Evolutionary conservation across 164 flowering plant genomes (phyloP).

Genomic region (Euptelea pleiosperma): DNA sequence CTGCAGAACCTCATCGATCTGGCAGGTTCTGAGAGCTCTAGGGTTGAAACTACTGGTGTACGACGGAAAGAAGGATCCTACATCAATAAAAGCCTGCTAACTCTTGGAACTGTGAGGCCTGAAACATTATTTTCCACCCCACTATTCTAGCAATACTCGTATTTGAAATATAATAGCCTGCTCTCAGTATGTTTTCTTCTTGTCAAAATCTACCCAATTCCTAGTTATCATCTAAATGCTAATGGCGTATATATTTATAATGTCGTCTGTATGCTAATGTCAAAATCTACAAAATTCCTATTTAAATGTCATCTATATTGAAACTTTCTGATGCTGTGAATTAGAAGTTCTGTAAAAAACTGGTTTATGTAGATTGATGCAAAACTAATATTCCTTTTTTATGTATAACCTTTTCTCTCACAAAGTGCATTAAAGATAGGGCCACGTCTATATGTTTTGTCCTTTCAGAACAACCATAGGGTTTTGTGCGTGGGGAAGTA

Average conservation of each 20-base stretch:
- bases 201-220: neutral
- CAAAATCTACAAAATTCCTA: neutral
- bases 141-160: neutral
- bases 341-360: too few species aligned
- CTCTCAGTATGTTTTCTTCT: neutral
- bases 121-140: constrained; percentile 8
- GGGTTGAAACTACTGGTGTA: constrained; percentile 89
- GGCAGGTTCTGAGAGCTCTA: constrained; percentile 99
- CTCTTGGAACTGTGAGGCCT: constrained; percentile 94
- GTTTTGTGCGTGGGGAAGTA: too few species aligned
- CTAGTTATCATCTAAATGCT: too few species aligned
- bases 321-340: too few species aligned
- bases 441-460: too few species aligned
- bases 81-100: constrained; percentile 91
- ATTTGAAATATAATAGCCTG: neutral
- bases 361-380: too few species aligned
- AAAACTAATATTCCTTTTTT: too few species aligned
- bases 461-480: too few species aligned
- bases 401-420: too few species aligned
- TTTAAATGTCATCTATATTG: neutral
- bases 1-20: constrained; percentile 99
- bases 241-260: too few species aligned
- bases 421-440: too few species aligned
- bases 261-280: neutral
- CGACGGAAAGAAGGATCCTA: constrained; percentile 96